A percentile compares a stretch with the other conserved stretches of the same genome.
These are phyloP conservation scores for Fistulina hepatica DNA, from an alignment of 1,284 basidiomycete species.

Conservation along the genomic window DNA sequence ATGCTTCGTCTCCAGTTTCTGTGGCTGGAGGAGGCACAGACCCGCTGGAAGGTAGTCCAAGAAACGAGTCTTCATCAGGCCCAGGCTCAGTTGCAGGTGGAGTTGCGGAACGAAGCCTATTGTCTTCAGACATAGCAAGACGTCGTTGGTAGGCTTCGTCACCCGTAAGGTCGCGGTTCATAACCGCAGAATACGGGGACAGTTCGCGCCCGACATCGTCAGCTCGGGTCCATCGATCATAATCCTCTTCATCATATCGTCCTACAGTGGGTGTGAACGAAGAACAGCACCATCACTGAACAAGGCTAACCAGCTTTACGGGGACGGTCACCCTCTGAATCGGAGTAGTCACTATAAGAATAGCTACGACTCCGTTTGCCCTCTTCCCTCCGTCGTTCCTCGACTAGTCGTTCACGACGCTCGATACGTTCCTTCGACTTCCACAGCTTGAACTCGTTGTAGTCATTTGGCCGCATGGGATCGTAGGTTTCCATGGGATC, in stretches of 20 bases:
- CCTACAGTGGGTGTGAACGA: slow-evolving; percentile 27
- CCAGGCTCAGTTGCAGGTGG: slow-evolving; percentile 16
- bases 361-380: slow-evolving; percentile 46
- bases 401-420: slow-evolving; percentile 47
- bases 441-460: slow-evolving; percentile 74
- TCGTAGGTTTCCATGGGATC: slow-evolving; percentile 74
- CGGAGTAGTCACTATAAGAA: slow-evolving; percentile 53
- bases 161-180: slow-evolving; percentile 36
- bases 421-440: slow-evolving; percentile 65
- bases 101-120: slow-evolving; percentile 14
- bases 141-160: slow-evolving; percentile 58
- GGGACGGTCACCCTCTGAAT: slow-evolving; percentile 59
- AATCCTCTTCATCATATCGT: slow-evolving; percentile 42
- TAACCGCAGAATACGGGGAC: slow-evolving; percentile 20
- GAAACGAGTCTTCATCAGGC: slow-evolving; percentile 23
- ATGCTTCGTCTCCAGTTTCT: slow-evolving; percentile 62
- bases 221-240: slow-evolving; percentile 42
- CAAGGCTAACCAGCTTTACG: slow-evolving; percentile 48
- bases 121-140: slow-evolving; percentile 38
- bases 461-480: slow-evolving; percentile 74
- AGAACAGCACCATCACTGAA: slow-evolving; percentile 3
- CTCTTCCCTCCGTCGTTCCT: slow-evolving; percentile 39
- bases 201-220: slow-evolving; percentile 29
- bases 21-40: slow-evolving; percentile 17
- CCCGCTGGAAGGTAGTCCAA: slow-evolving; percentile 18